phyloP scores from a whole-genome alignment of 441 rosid species.

The Erodium trifolium region DNA sequence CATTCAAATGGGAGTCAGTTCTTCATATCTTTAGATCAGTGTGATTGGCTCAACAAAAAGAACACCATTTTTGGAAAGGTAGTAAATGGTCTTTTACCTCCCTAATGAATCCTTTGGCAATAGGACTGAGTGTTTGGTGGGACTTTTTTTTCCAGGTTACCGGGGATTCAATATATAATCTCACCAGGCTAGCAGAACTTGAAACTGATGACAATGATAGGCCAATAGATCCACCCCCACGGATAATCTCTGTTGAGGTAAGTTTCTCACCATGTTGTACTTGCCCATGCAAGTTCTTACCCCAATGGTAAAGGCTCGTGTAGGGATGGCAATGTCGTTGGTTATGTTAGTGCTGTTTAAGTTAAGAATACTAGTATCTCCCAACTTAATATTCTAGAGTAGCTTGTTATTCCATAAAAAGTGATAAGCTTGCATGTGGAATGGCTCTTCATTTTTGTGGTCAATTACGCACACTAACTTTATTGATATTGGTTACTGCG shows the following conservation, averaged over 20 bases:
- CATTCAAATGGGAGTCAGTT: constrained; percentile 90
- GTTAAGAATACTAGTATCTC: background rate
- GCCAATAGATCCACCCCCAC: constrained; percentile 74
- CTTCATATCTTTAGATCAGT: constrained; percentile 80
- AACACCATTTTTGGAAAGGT: constrained; percentile 92
- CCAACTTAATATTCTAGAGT: background rate
- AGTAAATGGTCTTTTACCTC: constrained; percentile 10
- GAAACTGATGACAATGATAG: constrained; percentile 68
- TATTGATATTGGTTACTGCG: background rate
- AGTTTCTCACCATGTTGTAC: constrained; percentile 10
- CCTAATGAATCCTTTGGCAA: background rate
- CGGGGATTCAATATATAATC: constrained; percentile 80
- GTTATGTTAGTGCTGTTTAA: background rate
- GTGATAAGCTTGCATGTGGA: background rate
- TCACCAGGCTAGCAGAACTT: constrained; percentile 60
- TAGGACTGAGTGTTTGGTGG: constrained; percentile 4
- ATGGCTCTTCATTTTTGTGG: background rate
- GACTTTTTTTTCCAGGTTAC: constrained; percentile 43
- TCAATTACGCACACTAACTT: background rate
- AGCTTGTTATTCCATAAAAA: background rate
- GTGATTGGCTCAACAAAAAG: constrained; percentile 79
- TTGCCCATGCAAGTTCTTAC: background rate
- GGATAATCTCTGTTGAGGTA: constrained; percentile 71
- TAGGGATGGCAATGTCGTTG: constrained; percentile 3
- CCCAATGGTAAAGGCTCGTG: background rate